phyloP scores from a whole-genome alignment of 495 filamentous ascomycete species.

The Hamigera avellanea region DNA sequence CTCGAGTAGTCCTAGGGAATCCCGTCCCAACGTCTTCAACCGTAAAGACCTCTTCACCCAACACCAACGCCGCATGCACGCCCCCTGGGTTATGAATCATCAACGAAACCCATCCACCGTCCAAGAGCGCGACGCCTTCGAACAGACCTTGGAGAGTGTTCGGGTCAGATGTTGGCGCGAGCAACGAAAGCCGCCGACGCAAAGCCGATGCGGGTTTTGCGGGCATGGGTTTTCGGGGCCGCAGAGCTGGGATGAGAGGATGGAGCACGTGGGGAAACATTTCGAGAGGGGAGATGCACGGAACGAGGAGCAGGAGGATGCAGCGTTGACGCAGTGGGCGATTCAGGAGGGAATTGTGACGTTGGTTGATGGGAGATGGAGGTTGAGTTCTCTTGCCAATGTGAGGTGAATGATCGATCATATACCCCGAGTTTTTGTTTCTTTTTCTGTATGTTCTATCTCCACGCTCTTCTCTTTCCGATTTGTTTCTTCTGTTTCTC shows the following conservation, averaged over 20 bases:
- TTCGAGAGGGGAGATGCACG: conserved; percentile 41
- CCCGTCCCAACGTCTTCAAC: conserved; percentile 61
- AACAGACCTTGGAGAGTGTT: conserved; percentile 32
- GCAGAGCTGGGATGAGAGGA: conserved; percentile 66
- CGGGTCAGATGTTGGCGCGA: conserved; percentile 46
- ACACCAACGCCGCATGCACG: conserved; percentile 89
- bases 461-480: too few species aligned
- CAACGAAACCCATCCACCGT: conserved; percentile 28
- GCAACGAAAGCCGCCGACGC: conserved; percentile 48
- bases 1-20: background rate
- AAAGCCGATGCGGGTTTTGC: conserved; percentile 63
- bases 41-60: conserved; percentile 91
- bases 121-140: conserved; percentile 27
- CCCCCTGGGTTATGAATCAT: conserved; percentile 25
- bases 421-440: background rate
- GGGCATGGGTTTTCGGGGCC: conserved; percentile 43
- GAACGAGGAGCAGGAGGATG: conserved; percentile 29
- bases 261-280: conserved; percentile 87
- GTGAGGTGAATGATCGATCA: too few species aligned
- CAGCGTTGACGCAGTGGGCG: conserved; percentile 40
- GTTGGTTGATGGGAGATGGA: conserved; percentile 6
- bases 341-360: conserved; percentile 31
- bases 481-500: too few species aligned
- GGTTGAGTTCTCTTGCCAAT: conserved; percentile 2
- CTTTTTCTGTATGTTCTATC: background rate